Evolutionary conservation across 208 protist genomes (phyloP), one percentile per base, ranked within the genome.

Genomic region (Angomonas deanei): DNA sequence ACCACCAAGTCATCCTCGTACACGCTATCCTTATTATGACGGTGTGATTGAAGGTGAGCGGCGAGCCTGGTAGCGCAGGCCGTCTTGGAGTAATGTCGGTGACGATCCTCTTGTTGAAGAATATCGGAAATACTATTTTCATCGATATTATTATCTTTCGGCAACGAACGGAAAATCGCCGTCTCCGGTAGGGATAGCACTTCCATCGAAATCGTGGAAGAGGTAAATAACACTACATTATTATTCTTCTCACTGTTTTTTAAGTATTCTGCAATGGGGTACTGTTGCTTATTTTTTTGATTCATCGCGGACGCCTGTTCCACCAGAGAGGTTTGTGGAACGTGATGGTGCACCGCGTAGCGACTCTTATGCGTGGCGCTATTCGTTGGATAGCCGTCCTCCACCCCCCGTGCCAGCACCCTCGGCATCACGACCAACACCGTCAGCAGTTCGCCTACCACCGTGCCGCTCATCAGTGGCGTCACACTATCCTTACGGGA

Each of bases 31-130:
- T 42, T 15, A 8, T 42, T 36, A 8, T 8, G 36, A 8, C 8
- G 36, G 36, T 42, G 15, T 15, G 8, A 15, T 42, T 42, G 36
- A n/a, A 42, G 36, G 15, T 71, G 64, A 27, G 72, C 26, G 59
- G 75, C 76, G 19, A 61, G 55, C 36, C 72, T 65, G 3, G 72
- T 70, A 2, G 76, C 72, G 17, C 71, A 38, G 26, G 71, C 76
- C 6, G 68, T 72, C 46, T 72, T 76, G 28, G 76, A 49, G 47
- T 72, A 48, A 28, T 82, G 66, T 21, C 68, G 53, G 24, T 62
- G 52, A 17, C 66, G 65, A 39, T 78, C 54, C 38, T 66, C 61
- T 1, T 55, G 58, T 19, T 47, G 56, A 33, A 61, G 42, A 34
- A 68, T 62, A 34, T 73, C 50, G 17, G 52, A 50, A 54, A 69